Base-by-base conservation (phyloP, 495 filamentous ascomycete genomes). In the Pseudotulostoma volvatum region DNA sequence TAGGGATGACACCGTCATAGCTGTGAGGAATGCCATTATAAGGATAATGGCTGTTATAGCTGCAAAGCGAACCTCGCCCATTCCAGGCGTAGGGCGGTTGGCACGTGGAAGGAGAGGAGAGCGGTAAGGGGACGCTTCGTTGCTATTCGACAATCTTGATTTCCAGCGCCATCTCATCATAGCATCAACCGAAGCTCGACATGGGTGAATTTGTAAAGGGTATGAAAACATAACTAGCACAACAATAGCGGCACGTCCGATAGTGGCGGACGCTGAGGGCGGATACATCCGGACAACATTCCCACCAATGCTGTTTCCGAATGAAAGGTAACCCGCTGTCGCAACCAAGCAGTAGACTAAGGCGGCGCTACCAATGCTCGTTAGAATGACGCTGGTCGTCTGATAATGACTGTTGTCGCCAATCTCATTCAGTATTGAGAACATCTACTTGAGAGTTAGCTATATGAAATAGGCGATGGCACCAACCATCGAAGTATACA, bases 191-290 rank as follows among this genome's bases (percentile, higher is more conserved):
- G 83, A 92, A 7, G 90, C 90, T 38, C 90, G 73, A 57, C 88
- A 95, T 1, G 90, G 90, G 59, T 97, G 90, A 33, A 90, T 74
- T 60, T 97, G 90, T 2, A 97, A 70, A 4, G 90, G 92, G 44
- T 95, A 90, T 17, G 84, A 93, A 59, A 96, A 96, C 68, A 93
- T 85, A 42, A 97, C 92, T 7, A 97, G 77, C 48, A 95, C 70
- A 41, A 97, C 90, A 49, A 97, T 97, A 34, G 90, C 92, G 5
- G 83, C 84, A 45, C 86, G 82, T 36, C 82, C 90, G 43, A 97
- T 88, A 3, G 87, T 96, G 4, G 88, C 86, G 19, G 74, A 71
- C 31, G 87, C 58, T 0, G 84, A 84, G 2, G 83, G 73, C 2
- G 76, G 63, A 50, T 96, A 97, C 81, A 93, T 93, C 18, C 73